A percentile compares a stretch with the other conserved stretches of the same genome.
These are phyloP conservation scores for Dryas drummondii DNA, from an alignment of 306 rosid species.

Conservation along the genomic window DNA sequence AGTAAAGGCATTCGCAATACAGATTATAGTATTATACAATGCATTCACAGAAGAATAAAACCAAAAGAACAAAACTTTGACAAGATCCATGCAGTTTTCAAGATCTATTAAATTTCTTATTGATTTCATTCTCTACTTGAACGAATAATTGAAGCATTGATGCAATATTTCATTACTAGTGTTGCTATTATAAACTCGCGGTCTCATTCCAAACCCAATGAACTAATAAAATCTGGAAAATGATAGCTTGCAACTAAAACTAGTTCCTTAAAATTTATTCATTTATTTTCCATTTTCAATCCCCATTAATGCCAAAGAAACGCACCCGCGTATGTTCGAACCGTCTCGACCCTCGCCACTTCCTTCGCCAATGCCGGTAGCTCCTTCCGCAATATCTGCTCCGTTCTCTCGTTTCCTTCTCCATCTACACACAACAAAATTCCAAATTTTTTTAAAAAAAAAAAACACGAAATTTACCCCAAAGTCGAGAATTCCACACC, in stretches of 20 bases:
- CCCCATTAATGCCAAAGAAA: not conserved
- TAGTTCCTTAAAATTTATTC: not conserved
- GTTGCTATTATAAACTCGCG: not conserved
- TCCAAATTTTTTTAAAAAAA: not conserved
- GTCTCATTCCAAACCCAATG: not conserved
- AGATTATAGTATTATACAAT: not conserved
- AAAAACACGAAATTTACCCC: not conserved
- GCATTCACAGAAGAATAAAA: not conserved
- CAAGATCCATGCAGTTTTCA: not conserved
- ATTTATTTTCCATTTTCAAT: not conserved
- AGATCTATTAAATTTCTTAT: not conserved
- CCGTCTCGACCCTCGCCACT: constrained; percentile 79
- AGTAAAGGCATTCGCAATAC: not conserved
- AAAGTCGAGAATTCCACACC: constrained; percentile 19
- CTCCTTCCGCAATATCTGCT: constrained; percentile 71
- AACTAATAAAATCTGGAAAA: not conserved
- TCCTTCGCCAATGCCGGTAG: constrained; percentile 87
- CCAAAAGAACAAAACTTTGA: not conserved
- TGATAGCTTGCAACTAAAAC: not conserved
- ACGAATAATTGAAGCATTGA: not conserved
- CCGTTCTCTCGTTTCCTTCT: constrained; percentile 39
- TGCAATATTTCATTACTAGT: not conserved
- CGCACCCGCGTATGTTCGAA: constrained; percentile 81
- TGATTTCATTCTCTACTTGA: not conserved
- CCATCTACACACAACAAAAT: constrained; percentile 35